Base-by-base conservation (phyloP, 1,284 basidiomycete genomes). In the Takashimella koratensis region DNA sequence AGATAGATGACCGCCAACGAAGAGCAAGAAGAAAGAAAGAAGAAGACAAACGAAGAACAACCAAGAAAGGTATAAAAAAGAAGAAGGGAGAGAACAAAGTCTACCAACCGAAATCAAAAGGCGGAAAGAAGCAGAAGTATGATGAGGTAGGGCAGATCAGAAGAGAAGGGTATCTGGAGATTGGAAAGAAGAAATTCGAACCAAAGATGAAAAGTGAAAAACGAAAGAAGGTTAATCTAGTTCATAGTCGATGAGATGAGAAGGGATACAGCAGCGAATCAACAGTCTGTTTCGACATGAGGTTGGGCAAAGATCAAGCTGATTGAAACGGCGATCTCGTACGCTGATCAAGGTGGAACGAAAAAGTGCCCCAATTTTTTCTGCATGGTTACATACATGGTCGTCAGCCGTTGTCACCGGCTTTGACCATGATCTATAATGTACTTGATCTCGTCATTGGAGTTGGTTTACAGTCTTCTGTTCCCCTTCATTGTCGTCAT, bases 21-120 rank as follows among this genome's bases (percentile, higher is more conserved):
- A 26, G 27, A 25, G 43, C 25, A 24, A n/a, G 43, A 51, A 20
- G 49, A 43, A 45, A 43, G 3, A 45, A 27, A 51, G 25, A 27
- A 51, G 23, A 23, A 51, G 24, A 50, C 4, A n/a, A 43, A 45
- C 19, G 19, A 12, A 26, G 23, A 26, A 23, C 4, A 30, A 27
- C 41, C 22, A 27, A 51, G 36, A 23, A 51, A 43, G 25, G 4
- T n/a, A 20, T 13, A 30, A 23, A 22, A 43, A 27, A 43, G 41
- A 51, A 44, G 27, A 51, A 22, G 43, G 27, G 44, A 22, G 43
- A 26, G 25, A 26, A 5, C 5, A 23, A 12, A 51, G 25, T 40
- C n/a, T 8, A 30, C 22, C 11, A 45, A 36, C 30, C 30, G 30
- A 36, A 16, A 36, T 8, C 8, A 36, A 8, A 36, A 8, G 30